These are phyloP conservation scores for Tolypocladium paradoxum DNA, from an alignment of 2,329 filamentous ascomycete species.

Conservation along the genomic window DNA sequence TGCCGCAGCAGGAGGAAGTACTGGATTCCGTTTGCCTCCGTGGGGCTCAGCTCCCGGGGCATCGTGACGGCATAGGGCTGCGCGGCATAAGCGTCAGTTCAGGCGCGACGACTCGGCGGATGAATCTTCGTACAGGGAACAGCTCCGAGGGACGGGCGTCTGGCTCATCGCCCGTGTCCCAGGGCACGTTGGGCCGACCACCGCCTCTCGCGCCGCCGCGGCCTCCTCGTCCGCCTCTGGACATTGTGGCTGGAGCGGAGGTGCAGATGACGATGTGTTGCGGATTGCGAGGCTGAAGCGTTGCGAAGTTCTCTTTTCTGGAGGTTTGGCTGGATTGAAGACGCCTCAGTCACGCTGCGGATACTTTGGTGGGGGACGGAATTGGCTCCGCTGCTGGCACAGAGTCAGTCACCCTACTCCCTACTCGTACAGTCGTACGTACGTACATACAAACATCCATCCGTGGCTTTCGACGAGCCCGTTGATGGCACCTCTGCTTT, in stretches of 20 bases:
- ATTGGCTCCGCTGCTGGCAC: not conserved
- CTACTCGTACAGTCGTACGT: too few species aligned
- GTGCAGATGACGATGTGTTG: not conserved
- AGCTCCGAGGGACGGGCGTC: conserved; percentile 48
- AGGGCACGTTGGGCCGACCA: conserved; percentile 37
- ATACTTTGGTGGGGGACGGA: not conserved
- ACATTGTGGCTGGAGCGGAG: conserved; percentile 26
- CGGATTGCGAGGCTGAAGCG: not conserved
- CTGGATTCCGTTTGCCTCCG: conserved; percentile 37
- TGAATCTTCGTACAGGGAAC: conserved; percentile 35
- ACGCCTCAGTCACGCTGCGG: too few species aligned
- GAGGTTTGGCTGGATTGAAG: not conserved
- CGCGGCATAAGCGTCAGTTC: not conserved
- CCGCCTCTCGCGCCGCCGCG: conserved; percentile 36
- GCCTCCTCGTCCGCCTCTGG: conserved; percentile 40
- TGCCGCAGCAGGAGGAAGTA: conserved; percentile 45
- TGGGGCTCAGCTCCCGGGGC: conserved; percentile 29
- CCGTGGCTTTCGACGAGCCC: not conserved
- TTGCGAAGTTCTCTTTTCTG: not conserved
- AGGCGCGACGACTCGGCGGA: not conserved
- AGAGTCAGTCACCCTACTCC: too few species aligned
- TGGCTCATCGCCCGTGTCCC: conserved; percentile 42
- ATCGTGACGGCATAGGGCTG: conserved; percentile 40
- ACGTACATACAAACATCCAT: not conserved
- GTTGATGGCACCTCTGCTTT: not conserved